phyloP scores from a whole-genome alignment of 208 protist species.

The Endotrypanum monterogeii region DNA sequence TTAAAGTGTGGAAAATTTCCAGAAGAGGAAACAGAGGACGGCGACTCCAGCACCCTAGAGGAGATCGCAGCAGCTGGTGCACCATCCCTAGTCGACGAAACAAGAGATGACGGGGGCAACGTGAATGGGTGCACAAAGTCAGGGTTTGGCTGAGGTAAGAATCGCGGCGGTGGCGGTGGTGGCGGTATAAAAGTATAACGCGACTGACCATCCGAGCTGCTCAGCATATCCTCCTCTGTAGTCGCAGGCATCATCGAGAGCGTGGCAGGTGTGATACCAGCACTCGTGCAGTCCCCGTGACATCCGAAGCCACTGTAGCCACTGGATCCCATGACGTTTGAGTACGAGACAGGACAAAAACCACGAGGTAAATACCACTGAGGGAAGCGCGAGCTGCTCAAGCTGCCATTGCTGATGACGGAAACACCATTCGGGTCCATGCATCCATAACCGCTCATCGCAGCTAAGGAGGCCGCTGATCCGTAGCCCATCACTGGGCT shows the following conservation, averaged over 20 bases:
- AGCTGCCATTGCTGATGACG: constrained; percentile 23
- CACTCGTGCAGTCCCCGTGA: constrained; percentile 1
- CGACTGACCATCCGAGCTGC: constrained; percentile 4
- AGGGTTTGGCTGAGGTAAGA: constrained; percentile 8
- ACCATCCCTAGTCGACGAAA: neutral
- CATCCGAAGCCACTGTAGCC: neutral
- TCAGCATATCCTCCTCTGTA: constrained; percentile 21
- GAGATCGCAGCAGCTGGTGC: neutral
- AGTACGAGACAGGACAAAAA: constrained; percentile 7
- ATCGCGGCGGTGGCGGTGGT: constrained; percentile 20
- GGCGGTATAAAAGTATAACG: neutral
- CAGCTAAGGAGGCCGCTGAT: neutral
- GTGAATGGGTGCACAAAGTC: neutral
- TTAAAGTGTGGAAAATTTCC: neutral
- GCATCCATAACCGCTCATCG: constrained; percentile 1
- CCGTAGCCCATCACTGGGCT: constrained; percentile 1
- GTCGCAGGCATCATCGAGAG: neutral
- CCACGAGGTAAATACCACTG: constrained; percentile 36
- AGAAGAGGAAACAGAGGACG: neutral
- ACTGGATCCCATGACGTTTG: neutral
- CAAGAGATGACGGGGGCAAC: constrained; percentile 13
- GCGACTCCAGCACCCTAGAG: neutral
- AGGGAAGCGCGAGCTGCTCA: constrained; percentile 27
- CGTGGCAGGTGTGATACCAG: constrained; percentile 4
- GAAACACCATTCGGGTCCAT: neutral